These are phyloP conservation scores for Brettanomyces anomalus DNA, from an alignment of 805 yeast genomes.

Conservation along the genomic window DNA sequence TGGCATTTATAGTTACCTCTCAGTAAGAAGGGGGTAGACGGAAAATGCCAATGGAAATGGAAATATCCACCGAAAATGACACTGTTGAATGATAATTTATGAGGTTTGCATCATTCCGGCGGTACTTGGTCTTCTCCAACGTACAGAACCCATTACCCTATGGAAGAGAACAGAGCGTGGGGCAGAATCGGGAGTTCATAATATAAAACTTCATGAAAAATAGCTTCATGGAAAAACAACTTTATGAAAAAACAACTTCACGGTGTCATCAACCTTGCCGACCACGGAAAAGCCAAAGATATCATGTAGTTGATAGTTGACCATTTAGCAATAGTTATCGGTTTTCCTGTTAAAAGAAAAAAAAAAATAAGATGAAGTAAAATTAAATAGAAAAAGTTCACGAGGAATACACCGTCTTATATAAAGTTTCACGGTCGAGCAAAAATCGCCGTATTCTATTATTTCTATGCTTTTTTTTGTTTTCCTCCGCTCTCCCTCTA, in stretches of 20 bases:
- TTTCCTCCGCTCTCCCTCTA: not conserved
- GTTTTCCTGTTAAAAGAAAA: no score
- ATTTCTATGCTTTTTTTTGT: not conserved
- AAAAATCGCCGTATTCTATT: no score
- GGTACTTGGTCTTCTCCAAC: slow-evolving; percentile 22
- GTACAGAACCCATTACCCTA: slow-evolving; percentile 25
- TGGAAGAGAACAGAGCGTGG: slow-evolving; percentile 20
- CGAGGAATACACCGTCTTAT: no score
- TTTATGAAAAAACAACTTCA: no score
- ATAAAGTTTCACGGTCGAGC: no score
- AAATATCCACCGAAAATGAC: not conserved
- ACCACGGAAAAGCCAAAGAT: not conserved
- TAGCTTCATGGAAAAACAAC: no score
- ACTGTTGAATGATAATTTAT: not conserved
- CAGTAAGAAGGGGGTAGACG: not conserved
- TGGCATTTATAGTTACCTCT: not conserved
- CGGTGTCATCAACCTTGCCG: no score
- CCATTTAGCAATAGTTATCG: no score
- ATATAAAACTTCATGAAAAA: no score
- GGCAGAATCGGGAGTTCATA: slow-evolving; percentile 23
- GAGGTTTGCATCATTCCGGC: not conserved
- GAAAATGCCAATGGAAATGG: not conserved
- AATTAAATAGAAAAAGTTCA: no score
- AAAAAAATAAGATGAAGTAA: no score
- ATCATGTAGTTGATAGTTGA: no score